Evolutionary conservation across 1,284 basidiomycete species (phyloP).

Genomic region (Ceratobasidium sp.): DNA sequence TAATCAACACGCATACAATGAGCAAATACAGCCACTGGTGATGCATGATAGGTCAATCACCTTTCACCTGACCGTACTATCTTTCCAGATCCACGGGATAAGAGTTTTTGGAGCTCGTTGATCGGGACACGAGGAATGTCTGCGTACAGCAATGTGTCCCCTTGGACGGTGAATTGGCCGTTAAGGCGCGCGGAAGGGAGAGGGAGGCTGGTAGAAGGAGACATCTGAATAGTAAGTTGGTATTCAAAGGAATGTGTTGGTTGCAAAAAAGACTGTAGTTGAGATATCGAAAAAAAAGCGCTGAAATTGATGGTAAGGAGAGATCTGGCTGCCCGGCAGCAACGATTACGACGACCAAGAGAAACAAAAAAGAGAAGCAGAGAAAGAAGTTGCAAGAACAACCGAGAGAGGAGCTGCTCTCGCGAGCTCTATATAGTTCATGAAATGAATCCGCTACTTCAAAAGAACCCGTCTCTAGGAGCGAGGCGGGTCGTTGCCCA

Average conservation of each 20-base stretch:
- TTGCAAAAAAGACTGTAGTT: neutral
- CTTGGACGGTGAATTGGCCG: conserved; percentile 9
- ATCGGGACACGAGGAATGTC: conserved; percentile 9
- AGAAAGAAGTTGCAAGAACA: neutral
- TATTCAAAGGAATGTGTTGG: neutral
- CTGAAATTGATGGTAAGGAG: neutral
- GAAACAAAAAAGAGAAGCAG: neutral
- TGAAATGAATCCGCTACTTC: neutral
- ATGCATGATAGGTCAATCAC: neutral
- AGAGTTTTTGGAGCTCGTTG: conserved; percentile 14
- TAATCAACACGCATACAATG: conserved; percentile 3
- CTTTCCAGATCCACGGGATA: conserved; percentile 22
- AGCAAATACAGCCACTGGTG: neutral
- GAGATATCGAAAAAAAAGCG: neutral
- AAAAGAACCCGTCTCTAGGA: neutral
- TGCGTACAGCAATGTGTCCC: conserved; percentile 6
- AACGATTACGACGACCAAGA: neutral
- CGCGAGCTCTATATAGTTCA: neutral
- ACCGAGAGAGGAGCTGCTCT: neutral
- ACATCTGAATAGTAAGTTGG: neutral
- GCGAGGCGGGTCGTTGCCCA: neutral
- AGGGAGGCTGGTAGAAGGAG: neutral
- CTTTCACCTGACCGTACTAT: conserved; percentile 3
- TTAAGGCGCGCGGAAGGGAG: conserved; percentile 15
- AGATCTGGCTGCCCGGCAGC: conserved; percentile 6